Evolutionary conservation across 495 filamentous ascomycete species (phyloP).

Genomic region (Aspergillus indologenus): DNA sequence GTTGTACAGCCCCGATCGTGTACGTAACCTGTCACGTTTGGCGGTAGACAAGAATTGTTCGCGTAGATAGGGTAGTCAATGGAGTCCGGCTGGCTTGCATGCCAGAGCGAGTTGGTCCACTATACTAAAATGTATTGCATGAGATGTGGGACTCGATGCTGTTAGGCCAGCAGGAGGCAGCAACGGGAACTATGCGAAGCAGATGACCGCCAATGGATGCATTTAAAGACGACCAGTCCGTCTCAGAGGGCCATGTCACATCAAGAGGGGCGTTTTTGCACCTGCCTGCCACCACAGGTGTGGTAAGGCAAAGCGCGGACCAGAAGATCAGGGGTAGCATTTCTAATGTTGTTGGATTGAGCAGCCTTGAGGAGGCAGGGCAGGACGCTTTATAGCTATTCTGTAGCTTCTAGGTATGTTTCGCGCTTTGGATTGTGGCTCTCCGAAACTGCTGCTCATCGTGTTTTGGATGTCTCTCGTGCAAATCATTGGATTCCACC

Average conservation of each 20-base stretch:
- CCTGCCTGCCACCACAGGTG: too few species aligned
- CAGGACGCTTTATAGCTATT: too few species aligned
- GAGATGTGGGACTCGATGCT: slow-evolving; percentile 17
- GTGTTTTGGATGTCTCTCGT: too few species aligned
- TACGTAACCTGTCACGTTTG: slow-evolving; percentile 16
- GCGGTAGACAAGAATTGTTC: slow-evolving; percentile 28
- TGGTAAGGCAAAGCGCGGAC: too few species aligned
- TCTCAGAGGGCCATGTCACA: slow-evolving; percentile 23
- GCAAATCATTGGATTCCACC: too few species aligned
- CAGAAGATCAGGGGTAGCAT: too few species aligned
- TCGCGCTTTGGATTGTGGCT: too few species aligned
- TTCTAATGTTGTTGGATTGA: too few species aligned
- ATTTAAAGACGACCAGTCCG: slow-evolving; percentile 29
- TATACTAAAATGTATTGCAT: slow-evolving; percentile 23
- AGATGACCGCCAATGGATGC: slow-evolving; percentile 20
- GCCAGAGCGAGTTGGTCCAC: slow-evolving; percentile 22
- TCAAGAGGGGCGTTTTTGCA: slow-evolving; percentile 24
- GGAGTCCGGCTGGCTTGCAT: slow-evolving; percentile 21
- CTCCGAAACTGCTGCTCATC: too few species aligned
- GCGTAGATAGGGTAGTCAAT: slow-evolving; percentile 23
- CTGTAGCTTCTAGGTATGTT: too few species aligned
- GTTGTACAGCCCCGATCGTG: slow-evolving; percentile 21
- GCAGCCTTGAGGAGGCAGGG: too few species aligned
- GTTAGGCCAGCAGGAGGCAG: slow-evolving; percentile 27
- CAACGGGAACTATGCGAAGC: slow-evolving; percentile 20